These are phyloP conservation scores for Leccinum pellstonianum DNA, from an alignment of 768 basidiomycete species.

Conservation along the genomic window DNA sequence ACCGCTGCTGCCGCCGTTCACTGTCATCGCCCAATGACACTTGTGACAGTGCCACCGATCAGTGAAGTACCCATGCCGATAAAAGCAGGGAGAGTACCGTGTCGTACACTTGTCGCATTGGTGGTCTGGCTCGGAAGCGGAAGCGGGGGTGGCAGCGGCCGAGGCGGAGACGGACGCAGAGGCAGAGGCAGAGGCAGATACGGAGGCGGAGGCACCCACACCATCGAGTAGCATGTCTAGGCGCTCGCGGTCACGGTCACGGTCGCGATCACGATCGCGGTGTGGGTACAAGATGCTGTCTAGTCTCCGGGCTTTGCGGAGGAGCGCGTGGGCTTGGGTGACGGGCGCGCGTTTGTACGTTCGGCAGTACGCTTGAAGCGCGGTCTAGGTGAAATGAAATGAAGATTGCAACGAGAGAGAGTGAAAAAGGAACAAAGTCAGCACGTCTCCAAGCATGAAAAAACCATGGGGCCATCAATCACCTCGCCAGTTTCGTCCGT, in stretches of 20 bases:
- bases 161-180: constrained; percentile 1
- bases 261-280: constrained; percentile 14
- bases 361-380: constrained; percentile 83
- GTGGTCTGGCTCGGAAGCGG: constrained; percentile 29
- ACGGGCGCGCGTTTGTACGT: constrained; percentile 79
- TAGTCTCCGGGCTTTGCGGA: constrained; percentile 85
- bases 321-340: constrained; percentile 74
- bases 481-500: constrained; percentile 81
- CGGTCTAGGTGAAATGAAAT: constrained; percentile 53
- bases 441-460: neutral
- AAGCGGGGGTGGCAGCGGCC: neutral
- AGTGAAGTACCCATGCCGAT: constrained; percentile 39
- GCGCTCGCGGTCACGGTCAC: neutral
- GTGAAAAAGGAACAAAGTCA: constrained; percentile 8
- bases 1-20: neutral
- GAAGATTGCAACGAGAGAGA: neutral
- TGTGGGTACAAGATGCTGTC: constrained; percentile 63
- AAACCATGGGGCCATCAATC: constrained; percentile 17
- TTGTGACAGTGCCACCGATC: constrained; percentile 42
- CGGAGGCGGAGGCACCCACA: neutral
- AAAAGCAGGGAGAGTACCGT: constrained; percentile 74
- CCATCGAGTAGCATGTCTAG: neutral
- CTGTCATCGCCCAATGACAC: constrained; percentile 37
- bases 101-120: constrained; percentile 63
- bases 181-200: neutral